phyloP scores from a whole-genome alignment of 2,329 filamentous ascomycete genomes.

The Trichophyton simii region DNA sequence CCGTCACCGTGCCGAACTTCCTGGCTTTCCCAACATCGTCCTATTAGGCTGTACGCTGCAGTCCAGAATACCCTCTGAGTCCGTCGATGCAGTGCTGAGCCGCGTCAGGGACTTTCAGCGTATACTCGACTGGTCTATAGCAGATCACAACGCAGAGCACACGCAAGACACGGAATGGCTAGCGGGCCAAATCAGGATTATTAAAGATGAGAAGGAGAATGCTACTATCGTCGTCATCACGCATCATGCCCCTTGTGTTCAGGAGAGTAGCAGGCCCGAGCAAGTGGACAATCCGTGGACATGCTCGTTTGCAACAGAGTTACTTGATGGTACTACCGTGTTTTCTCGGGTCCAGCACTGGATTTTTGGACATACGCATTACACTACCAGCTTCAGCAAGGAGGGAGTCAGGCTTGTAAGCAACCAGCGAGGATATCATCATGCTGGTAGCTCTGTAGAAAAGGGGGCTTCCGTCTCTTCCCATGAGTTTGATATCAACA shows the following conservation, averaged over 20 bases:
- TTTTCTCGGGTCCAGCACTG: slow-evolving; percentile 26
- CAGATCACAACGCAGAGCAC: slow-evolving; percentile 39
- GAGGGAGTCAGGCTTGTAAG: slow-evolving; percentile 24
- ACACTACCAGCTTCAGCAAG: slow-evolving; percentile 25
- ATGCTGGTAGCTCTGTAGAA: background rate
- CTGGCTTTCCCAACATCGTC: slow-evolving; percentile 22
- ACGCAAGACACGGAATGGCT: slow-evolving; percentile 40
- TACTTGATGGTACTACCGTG: slow-evolving; percentile 22
- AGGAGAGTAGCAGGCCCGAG: slow-evolving; percentile 22
- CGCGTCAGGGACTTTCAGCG: slow-evolving; percentile 42
- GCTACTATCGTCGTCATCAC: slow-evolving; percentile 16
- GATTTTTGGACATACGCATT: slow-evolving; percentile 34
- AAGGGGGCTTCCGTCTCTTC: too few relatives aligned
- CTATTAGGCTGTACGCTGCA: slow-evolving; percentile 46
- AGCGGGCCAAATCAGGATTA: slow-evolving; percentile 21
- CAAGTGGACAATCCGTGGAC: slow-evolving; percentile 31
- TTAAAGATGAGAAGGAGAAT: slow-evolving; percentile 6
- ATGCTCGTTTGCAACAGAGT: slow-evolving; percentile 31
- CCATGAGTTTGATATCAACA: background rate
- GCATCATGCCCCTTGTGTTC: slow-evolving; percentile 41
- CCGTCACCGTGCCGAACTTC: slow-evolving; percentile 7
- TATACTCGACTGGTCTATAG: slow-evolving; percentile 39
- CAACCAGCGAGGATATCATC: slow-evolving; percentile 30
- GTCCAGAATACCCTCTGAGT: slow-evolving; percentile 36
- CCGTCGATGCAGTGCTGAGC: slow-evolving; percentile 27